Conservation (phyloP, 1,284 basidiomycete genomes). For the Agaricales sp. region DNA sequence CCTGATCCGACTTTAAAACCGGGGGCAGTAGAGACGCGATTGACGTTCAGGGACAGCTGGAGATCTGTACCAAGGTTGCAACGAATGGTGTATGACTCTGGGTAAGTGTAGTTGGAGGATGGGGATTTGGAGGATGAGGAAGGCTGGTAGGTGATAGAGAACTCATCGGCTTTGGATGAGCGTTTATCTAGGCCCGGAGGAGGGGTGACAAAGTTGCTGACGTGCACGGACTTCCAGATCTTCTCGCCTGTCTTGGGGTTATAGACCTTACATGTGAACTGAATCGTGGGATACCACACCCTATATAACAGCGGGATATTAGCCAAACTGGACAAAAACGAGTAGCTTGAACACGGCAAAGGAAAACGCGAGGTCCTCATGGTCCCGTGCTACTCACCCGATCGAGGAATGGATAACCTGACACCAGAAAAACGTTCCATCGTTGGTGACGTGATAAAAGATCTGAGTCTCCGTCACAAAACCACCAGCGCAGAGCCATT, state of each 20-base stretch:
- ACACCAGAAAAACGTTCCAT: conserved; percentile 78
- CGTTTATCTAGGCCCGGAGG: conserved; percentile 73
- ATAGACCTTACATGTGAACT: conserved; percentile 90
- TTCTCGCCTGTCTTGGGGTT: conserved; percentile 72
- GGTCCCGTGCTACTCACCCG: conserved; percentile 53
- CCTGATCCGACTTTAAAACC: conserved; percentile 94
- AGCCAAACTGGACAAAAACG: background rate
- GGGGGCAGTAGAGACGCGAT: conserved; percentile 57
- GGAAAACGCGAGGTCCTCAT: conserved; percentile 1
- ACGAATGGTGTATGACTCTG: conserved; percentile 72
- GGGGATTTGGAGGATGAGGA: conserved; percentile 35
- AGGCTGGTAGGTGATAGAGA: conserved; percentile 68
- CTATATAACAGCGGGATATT: conserved; percentile 32
- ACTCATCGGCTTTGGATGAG: conserved; percentile 85
- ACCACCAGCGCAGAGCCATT: conserved; percentile 72
- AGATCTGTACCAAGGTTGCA: conserved; percentile 78
- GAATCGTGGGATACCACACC: conserved; percentile 89
- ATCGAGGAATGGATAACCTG: conserved; percentile 95
- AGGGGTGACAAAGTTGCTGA: conserved; percentile 74
- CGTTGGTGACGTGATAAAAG: conserved; percentile 79
- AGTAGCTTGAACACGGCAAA: no score
- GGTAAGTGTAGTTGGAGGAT: conserved; percentile 18
- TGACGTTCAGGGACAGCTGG: conserved; percentile 70
- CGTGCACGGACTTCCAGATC: conserved; percentile 87
- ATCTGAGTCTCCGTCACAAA: conserved; percentile 91